Percentiles rank a stretch among this genome's conserved stretches.
phyloP scores from a whole-genome alignment of 2,329 filamentous ascomycete genomes.

The Penicillium sp. region DNA sequence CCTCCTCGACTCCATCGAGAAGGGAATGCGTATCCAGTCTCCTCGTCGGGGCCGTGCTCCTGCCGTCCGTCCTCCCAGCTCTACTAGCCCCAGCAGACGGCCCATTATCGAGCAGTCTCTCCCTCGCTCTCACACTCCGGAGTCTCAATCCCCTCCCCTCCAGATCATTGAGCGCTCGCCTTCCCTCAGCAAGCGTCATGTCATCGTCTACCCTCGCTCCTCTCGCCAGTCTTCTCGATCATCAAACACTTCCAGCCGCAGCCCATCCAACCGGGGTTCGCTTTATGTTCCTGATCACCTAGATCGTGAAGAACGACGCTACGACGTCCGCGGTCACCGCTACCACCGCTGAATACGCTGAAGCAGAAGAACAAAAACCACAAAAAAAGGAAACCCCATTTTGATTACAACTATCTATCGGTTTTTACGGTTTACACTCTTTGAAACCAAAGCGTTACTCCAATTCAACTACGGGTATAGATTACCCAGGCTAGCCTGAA shows the following conservation, averaged over 20 bases:
- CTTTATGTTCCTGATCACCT: conserved; percentile 36
- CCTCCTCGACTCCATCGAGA: conserved; percentile 45
- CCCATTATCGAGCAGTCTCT: conserved; percentile 11
- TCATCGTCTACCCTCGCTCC: conserved; percentile 33
- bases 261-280: conserved; percentile 38
- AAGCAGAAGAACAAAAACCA: background rate
- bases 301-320: conserved; percentile 35
- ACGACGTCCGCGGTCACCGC: conserved; percentile 31
- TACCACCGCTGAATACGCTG: conserved; percentile 23
- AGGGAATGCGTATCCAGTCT: conserved; percentile 35
- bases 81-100: conserved; percentile 23
- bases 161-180: conserved; percentile 19
- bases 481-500: conserved; percentile 5
- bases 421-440: background rate
- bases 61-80: conserved; percentile 16
- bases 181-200: conserved; percentile 27
- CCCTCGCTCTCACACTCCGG: conserved; percentile 19
- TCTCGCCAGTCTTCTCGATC: conserved; percentile 25
- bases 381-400: conserved; percentile 22
- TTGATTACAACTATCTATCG: background rate
- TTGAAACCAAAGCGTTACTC: conserved; percentile 8
- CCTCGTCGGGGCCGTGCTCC: conserved; percentile 15
- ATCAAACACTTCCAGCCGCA: conserved; percentile 31
- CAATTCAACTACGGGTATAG: conserved; percentile 3
- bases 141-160: conserved; percentile 2